phyloP scores from a whole-genome alignment of 495 filamentous ascomycete species.

The Margaritispora aquatica region DNA sequence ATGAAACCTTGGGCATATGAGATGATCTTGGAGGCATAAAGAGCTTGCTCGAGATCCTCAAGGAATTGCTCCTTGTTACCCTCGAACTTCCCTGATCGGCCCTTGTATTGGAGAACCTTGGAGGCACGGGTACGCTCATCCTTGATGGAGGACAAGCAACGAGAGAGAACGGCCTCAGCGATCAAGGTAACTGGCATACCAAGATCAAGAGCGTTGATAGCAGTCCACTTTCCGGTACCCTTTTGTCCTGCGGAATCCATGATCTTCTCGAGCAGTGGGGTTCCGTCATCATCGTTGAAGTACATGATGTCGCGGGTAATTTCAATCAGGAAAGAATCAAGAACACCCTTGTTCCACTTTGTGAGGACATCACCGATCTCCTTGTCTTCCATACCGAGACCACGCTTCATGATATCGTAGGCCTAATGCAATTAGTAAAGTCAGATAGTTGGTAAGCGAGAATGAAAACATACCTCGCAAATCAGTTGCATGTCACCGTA shows the following conservation, averaged over 20 bases:
- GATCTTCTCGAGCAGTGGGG: constrained; percentile 93
- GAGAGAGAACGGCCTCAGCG: constrained; percentile 91
- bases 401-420: constrained; percentile 99
- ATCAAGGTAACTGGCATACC: constrained; percentile 99
- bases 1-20: constrained; percentile 99
- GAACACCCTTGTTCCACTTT: constrained; percentile 97
- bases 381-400: constrained; percentile 74
- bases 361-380: constrained; percentile 92
- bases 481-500: constrained; percentile 99
- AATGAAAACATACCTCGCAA: constrained; percentile 66
- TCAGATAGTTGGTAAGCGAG: constrained; percentile 8
- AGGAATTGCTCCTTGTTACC: constrained; percentile 91
- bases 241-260: constrained; percentile 98
- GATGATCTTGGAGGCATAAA: constrained; percentile 99
- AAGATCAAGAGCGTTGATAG: constrained; percentile 96
- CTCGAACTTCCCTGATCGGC: constrained; percentile 71
- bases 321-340: constrained; percentile 99
- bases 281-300: constrained; percentile 91
- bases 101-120: constrained; percentile 61
- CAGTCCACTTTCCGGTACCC: constrained; percentile 99
- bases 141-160: constrained; percentile 92
- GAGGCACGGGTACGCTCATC: constrained; percentile 83
- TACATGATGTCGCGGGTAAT: constrained; percentile 97
- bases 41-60: constrained; percentile 94
- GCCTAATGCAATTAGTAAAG: constrained; percentile 52